phyloP scores from a whole-genome alignment of 2,329 filamentous ascomycete species.

The Aspergillus sp. region DNA sequence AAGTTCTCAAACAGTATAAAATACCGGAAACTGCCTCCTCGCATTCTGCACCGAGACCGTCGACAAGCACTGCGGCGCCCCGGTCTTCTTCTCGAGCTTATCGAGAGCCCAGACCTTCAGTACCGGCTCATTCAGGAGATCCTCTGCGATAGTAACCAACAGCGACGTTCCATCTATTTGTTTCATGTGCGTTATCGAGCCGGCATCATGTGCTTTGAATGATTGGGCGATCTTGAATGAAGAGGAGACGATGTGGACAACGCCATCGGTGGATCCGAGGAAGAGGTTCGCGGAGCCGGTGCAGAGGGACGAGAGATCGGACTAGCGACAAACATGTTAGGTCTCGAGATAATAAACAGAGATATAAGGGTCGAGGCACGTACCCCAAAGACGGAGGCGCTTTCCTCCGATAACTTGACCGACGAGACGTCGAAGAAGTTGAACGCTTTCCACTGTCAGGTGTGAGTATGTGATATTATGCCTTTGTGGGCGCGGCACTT shows the following conservation, averaged over 20 bases:
- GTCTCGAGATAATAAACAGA: neutral
- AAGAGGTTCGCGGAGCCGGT: conserved; percentile 87
- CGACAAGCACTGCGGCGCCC: conserved; percentile 78
- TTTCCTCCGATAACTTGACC: conserved; percentile 73
- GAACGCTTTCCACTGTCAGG: conserved; percentile 86
- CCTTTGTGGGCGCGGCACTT: conserved; percentile 3
- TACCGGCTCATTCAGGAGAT: conserved; percentile 77
- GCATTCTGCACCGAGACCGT: conserved; percentile 82
- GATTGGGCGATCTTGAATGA: conserved; percentile 79
- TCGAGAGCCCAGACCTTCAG: conserved; percentile 98
- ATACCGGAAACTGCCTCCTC: conserved; percentile 82
- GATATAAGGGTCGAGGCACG: conserved; percentile 27
- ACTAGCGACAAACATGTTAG: conserved; percentile 25
- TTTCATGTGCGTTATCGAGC: conserved; percentile 79
- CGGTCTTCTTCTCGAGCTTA: conserved; percentile 88
- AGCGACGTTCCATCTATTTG: conserved; percentile 82
- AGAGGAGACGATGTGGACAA: conserved; percentile 78
- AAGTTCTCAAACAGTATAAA: neutral
- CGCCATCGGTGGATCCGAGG: conserved; percentile 75
- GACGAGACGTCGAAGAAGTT: conserved; percentile 97
- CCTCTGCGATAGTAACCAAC: conserved; percentile 74
- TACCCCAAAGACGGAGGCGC: conserved; percentile 71
- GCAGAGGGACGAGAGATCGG: conserved; percentile 73
- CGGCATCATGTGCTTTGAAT: conserved; percentile 76
- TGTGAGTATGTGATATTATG: conserved; percentile 4